Conservation (phyloP, 345 rosid species). For the Gossypium arboreum region DNA sequence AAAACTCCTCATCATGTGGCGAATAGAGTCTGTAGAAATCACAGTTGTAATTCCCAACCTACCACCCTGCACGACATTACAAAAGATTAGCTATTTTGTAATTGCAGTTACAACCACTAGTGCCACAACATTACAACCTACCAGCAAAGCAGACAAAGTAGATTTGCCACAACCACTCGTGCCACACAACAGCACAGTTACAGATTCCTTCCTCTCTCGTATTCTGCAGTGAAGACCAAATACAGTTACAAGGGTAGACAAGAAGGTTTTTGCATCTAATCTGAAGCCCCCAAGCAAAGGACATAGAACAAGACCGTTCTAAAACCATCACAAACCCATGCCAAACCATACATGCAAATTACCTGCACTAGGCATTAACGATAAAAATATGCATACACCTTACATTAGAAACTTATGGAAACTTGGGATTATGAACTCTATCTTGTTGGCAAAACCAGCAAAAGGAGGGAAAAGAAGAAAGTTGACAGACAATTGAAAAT, state of each 20-base stretch:
- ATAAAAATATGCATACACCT: neutral
- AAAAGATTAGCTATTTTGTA: neutral
- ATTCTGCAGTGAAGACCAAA: conserved; percentile 56
- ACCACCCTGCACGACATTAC: conserved; percentile 39
- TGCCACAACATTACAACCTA: conserved; percentile 24
- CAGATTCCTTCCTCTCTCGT: conserved; percentile 96
- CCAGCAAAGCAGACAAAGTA: conserved; percentile 98
- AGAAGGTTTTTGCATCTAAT: neutral
- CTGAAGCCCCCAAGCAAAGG: neutral
- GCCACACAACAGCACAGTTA: conserved; percentile 93
- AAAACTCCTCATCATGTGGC: conserved; percentile 99
- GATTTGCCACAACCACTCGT: conserved; percentile 99
- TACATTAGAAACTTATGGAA: neutral
- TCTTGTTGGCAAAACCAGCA: neutral
- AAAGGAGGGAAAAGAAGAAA: neutral
- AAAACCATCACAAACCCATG: neutral
- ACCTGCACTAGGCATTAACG: neutral
- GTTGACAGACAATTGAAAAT: neutral
- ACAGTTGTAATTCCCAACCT: conserved; percentile 94
- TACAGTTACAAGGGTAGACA: conserved; percentile 8
- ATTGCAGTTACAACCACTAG: neutral
- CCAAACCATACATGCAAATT: neutral
- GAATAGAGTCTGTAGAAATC: conserved; percentile 87
- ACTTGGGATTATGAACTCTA: neutral
- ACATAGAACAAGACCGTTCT: neutral